These are phyloP conservation scores for Cyphellophora europaea DNA, from an alignment of 2,329 filamentous ascomycete genomes.

Conservation along the genomic window DNA sequence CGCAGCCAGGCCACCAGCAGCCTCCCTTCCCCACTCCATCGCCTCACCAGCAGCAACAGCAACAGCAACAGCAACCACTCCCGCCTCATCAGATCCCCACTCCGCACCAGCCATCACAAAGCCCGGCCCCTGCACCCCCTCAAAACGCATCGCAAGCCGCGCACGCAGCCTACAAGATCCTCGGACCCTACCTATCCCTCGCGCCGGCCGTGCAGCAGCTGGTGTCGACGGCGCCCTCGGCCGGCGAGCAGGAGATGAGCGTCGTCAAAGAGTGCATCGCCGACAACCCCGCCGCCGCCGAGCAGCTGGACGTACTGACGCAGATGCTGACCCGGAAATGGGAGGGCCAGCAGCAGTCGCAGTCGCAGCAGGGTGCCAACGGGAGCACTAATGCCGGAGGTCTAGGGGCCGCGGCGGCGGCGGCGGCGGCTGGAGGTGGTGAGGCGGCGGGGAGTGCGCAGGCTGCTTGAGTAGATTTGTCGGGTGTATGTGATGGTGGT, in stretches of 20 bases:
- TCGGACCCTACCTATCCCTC: constrained; percentile 49
- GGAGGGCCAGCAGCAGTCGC: no score
- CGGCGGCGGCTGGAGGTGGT: no score
- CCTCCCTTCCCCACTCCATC: background rate
- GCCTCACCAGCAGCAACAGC: no score
- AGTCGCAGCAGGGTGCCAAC: no score
- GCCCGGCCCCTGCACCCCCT: background rate
- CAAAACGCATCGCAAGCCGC: constrained; percentile 34
- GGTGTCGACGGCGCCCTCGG: constrained; percentile 57
- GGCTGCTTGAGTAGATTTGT: no score
- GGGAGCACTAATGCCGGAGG: no score
- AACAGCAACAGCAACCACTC: constrained; percentile 20
- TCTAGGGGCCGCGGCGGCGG: no score
- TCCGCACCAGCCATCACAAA: background rate
- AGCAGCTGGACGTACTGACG: constrained; percentile 42
- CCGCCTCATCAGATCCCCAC: constrained; percentile 6
- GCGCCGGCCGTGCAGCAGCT: constrained; percentile 61
- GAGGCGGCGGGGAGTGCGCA: no score
- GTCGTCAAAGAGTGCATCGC: constrained; percentile 62
- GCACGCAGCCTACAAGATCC: constrained; percentile 50
- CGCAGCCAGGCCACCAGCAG: background rate
- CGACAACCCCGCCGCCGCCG: constrained; percentile 54
- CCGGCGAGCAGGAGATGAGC: constrained; percentile 62
- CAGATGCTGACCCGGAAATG: constrained; percentile 24
- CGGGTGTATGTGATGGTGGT: no score